phyloP scores from a whole-genome alignment of 768 basidiomycete genomes.

The Guyanaporus albipodus region DNA sequence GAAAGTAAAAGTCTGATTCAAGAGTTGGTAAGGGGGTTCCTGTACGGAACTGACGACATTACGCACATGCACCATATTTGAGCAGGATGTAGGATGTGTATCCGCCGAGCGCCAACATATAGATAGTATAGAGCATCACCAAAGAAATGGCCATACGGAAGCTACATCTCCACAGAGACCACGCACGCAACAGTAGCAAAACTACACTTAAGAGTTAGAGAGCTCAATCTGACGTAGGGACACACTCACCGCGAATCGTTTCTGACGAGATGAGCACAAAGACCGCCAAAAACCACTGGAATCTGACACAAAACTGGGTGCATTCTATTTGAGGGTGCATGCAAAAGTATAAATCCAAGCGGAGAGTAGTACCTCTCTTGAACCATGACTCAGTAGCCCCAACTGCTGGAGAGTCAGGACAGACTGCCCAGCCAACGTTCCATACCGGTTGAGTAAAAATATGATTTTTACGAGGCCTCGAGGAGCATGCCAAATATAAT shows the following conservation, averaged over 20 bases:
- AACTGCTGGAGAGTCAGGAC: constrained; percentile 12
- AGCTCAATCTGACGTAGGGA: neutral
- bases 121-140: constrained; percentile 9
- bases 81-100: neutral
- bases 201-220: constrained; percentile 2
- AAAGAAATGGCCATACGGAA: neutral
- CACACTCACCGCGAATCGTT: constrained; percentile 15
- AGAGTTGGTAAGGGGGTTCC: neutral
- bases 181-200: constrained; percentile 18
- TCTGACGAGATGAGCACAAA: constrained; percentile 6
- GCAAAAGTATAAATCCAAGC: neutral
- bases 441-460: constrained; percentile 22
- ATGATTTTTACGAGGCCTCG: constrained; percentile 9
- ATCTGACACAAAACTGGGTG: constrained; percentile 10
- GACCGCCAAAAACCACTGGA: neutral
- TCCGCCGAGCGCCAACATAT: constrained; percentile 1
- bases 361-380: constrained; percentile 6
- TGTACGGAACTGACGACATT: neutral
- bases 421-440: constrained; percentile 8
- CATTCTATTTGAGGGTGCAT: neutral
- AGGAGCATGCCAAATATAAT: constrained; percentile 9
- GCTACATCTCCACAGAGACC: constrained; percentile 18
- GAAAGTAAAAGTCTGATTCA: neutral
- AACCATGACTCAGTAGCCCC: constrained; percentile 9
- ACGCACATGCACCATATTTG: neutral